Evolutionary conservation across 306 rosid genomes (phyloP), one percentile per base, ranked within the genome.

Genomic region (Cyamopsis tetragonoloba): DNA sequence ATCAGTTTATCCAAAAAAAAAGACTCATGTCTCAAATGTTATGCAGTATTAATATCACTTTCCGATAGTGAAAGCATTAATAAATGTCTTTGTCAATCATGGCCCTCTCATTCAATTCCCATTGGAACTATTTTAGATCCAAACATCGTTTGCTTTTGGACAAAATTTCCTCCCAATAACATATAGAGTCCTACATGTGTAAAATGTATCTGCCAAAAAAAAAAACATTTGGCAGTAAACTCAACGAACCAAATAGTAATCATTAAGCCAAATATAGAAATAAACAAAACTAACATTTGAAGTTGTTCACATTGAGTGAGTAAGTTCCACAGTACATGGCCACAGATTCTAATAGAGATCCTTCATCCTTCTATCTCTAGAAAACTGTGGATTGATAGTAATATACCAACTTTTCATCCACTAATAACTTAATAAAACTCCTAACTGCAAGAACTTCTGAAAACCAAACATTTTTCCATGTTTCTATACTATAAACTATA

Each of bases 381-480:
- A 63, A 55, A 43, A 44, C 73, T 77, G 7, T 43, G 27, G 5
- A 62, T 54, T 20, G 5, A 62, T 54, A 23, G 18, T 3, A 11
- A 7, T 55, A 56, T 34, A 62, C 51, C 53, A 38, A 49, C 17
- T 14, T 30, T 48, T 46, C 31, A 20, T 68, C 24, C 48, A 27
- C 74, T 9, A 57, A 75, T 10, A 10, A 56, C 57, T 59, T 66
- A 41, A 50, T 10, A 44, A 72, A 60, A 15, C 4, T 57, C 39
- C 57, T 57, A 44, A 39, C 51, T 49, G 23, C 31, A 67, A 30
- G 35, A 19, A 18, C 50, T 19, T 20, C 38, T 60, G 22, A 62
- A 76, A 60, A 34, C 50, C 66, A 72, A 49, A 58, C 44, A 41
- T 49, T 68, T 72, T 59, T 17, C 31, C 71, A 49, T 17, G 46